Conservation (phyloP, 805 yeast genomes). For the Limtongozyma cylindracea region DNA sequence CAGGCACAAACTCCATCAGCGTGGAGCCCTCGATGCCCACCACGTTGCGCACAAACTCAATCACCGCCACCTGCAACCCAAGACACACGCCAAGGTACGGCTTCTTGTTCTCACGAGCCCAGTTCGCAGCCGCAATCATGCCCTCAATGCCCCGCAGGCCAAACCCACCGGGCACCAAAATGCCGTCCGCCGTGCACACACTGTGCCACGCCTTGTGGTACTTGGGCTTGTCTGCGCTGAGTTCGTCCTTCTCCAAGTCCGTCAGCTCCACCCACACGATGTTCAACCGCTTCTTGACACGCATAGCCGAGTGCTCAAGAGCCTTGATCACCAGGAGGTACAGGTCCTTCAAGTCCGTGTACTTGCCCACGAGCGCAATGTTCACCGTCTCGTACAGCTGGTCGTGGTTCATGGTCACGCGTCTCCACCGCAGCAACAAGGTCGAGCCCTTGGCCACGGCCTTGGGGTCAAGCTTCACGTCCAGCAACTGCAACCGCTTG, state of each 20-base stretch:
- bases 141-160: constrained; percentile 97
- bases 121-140: constrained; percentile 88
- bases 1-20: constrained; percentile 60
- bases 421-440: constrained; percentile 56
- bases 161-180: constrained; percentile 95
- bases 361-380: constrained; percentile 93
- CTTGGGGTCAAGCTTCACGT: constrained; percentile 12
- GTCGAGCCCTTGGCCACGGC: constrained; percentile 40
- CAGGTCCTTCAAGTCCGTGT: constrained; percentile 86
- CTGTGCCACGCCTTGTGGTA: constrained; percentile 92
- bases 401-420: constrained; percentile 59
- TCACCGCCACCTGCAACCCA: constrained; percentile 92
- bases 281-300: constrained; percentile 59
- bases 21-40: constrained; percentile 43
- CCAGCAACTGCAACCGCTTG: constrained; percentile 36
- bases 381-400: constrained; percentile 66
- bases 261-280: constrained; percentile 94
- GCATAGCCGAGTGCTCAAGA: constrained; percentile 86
- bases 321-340: constrained; percentile 88
- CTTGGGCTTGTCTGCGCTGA: constrained; percentile 35
- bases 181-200: constrained; percentile 86
- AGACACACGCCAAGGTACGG: constrained; percentile 95
- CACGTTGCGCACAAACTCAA: constrained; percentile 71
- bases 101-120: constrained; percentile 89
- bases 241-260: constrained; percentile 58